Base-by-base conservation (phyloP, 2,329 filamentous ascomycete species). In the Claviceps arundinis region DNA sequence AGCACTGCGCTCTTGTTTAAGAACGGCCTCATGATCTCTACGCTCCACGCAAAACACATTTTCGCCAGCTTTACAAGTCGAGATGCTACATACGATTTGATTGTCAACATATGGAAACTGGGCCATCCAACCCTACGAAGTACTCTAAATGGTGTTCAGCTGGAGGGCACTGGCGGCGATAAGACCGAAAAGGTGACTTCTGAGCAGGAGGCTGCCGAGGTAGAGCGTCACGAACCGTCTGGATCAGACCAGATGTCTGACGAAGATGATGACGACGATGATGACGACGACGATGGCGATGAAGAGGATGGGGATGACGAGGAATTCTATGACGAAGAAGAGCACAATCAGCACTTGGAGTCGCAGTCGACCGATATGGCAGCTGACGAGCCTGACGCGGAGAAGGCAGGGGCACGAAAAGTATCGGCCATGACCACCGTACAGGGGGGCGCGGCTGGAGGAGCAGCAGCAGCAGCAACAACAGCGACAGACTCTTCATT, bases 61-160 rank as follows among this genome's bases (percentile, higher is more conserved):
- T 98, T 98, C 69, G 90, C 93, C 52, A 96, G 90, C 68, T 88
- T 98, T 58, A 84, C 95, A 5, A 93, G 89, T 62, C 80, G 93
- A 64, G 93, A 98, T 68, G 89, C 90, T 2, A 97, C 94, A 0
- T 98, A 97, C 63, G 94, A 98, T 64, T 73, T 98, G 46, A 90
- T 98, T 64, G 86, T 98, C 58, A 94, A 94, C 54, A 97, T 98
- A 54, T 98, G 93, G 93, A 95, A 95, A 66, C 85, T 96, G 34
- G 93, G 88, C 16, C 93, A 98, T 65, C 91, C 93, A 2, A 88
- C 89, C 52, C 71, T 98, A 34, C 88, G 89, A 66, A 95, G 89
- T 64, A 94, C 89, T 4, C 73, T 95, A 3, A 96, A 96, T 56
- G 91, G 93, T 2, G 88, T 94, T 11, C 79, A 81, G 13, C 75